These are phyloP conservation scores for Anacardium occidentale DNA, from an alignment of 345 rosid genomes.

Conservation along the genomic window DNA sequence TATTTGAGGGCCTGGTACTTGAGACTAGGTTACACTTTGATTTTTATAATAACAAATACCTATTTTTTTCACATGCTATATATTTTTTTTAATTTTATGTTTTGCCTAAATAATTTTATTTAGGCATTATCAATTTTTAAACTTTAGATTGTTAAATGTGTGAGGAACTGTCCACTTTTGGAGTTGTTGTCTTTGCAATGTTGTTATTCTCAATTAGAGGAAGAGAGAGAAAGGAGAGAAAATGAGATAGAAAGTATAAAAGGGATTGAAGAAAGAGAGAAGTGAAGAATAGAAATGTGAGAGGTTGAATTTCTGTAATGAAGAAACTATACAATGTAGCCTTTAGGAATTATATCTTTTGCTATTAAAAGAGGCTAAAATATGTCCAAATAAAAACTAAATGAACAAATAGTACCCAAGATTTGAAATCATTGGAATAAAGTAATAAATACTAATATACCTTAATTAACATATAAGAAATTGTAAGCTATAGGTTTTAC, in stretches of 20 bases:
- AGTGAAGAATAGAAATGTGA: neutral
- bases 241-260: neutral
- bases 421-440: too few species aligned
- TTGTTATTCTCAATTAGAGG: neutral
- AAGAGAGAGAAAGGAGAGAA: neutral
- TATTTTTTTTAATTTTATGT: neutral
- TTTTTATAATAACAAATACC: neutral
- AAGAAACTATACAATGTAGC: neutral
- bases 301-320: neutral
- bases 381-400: too few species aligned
- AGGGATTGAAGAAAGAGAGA: neutral
- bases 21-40: neutral
- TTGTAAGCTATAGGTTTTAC: too few species aligned
- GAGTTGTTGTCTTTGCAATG: neutral
- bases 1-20: neutral
- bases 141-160: neutral
- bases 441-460: too few species aligned
- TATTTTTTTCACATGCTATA: neutral
- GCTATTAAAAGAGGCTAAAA: too few species aligned
- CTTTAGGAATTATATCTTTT: neutral
- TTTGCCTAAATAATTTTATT: constrained; percentile 1
- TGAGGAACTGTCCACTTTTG: neutral
- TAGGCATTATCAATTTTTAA: neutral
- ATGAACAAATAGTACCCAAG: too few species aligned
- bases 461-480: too few species aligned